Percentiles rank a stretch among this genome's conserved stretches.
Conservation (phyloP, 495 filamentous ascomycete genomes). For the Glutinoglossum americanum region DNA sequence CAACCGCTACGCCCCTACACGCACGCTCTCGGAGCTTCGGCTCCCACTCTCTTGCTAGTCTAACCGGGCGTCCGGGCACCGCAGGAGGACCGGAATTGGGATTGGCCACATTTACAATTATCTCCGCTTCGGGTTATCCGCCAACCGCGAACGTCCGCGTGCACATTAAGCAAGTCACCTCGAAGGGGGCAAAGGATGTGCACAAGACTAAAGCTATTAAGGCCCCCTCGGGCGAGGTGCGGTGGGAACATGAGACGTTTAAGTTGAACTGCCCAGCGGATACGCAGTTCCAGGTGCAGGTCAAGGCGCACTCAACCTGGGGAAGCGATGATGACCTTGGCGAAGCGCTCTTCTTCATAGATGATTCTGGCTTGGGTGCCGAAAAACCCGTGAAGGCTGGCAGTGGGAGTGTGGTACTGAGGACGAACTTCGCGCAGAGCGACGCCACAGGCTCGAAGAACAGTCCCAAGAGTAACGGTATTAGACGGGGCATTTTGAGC, state of each 20-base stretch:
- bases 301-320: constrained; percentile 65
- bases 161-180: constrained; percentile 37
- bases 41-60: constrained; percentile 33
- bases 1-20: constrained; percentile 23
- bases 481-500: not conserved
- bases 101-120: constrained; percentile 56
- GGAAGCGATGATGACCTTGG: constrained; percentile 62
- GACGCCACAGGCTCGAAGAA: constrained; percentile 2
- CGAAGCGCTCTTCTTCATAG: constrained; percentile 72
- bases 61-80: constrained; percentile 22
- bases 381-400: constrained; percentile 60
- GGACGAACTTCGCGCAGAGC: constrained; percentile 32
- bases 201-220: constrained; percentile 73
- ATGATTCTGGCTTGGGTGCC: constrained; percentile 43
- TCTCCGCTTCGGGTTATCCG: constrained; percentile 63
- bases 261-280: constrained; percentile 59
- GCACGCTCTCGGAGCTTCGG: constrained; percentile 46
- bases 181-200: constrained; percentile 52
- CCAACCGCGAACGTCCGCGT: constrained; percentile 63
- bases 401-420: constrained; percentile 40
- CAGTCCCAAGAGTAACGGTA: not conserved
- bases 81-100: constrained; percentile 36
- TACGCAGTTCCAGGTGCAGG: constrained; percentile 64
- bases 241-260: constrained; percentile 59
- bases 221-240: constrained; percentile 24